Percentiles rank a stretch among this genome's conserved stretches.
phyloP scores from a whole-genome alignment of 1,284 basidiomycete species.

The Quambalaria eucalypti region DNA sequence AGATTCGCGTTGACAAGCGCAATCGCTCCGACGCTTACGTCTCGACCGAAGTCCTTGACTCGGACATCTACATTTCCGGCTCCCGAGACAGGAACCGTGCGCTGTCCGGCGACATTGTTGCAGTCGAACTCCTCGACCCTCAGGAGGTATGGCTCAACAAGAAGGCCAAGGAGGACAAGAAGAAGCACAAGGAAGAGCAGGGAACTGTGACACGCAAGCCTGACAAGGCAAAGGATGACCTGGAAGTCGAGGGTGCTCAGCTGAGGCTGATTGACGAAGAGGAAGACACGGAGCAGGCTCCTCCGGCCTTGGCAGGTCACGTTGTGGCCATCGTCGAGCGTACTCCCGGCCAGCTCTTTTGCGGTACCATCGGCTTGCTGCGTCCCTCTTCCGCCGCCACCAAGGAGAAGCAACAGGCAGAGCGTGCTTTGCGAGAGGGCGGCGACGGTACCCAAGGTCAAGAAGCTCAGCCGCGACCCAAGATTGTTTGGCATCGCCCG shows the following conservation, averaged over 20 bases:
- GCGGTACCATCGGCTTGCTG: constrained; percentile 86
- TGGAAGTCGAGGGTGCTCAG: constrained; percentile 97
- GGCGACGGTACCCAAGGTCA: constrained; percentile 67
- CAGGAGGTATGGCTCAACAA: constrained; percentile 63
- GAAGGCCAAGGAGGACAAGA: constrained; percentile 99
- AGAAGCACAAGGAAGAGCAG: constrained; percentile 79
- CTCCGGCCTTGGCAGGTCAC: constrained; percentile 64
- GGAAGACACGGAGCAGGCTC: constrained; percentile 58
- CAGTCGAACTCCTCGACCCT: constrained; percentile 88
- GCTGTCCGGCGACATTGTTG: constrained; percentile 95
- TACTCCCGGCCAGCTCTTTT: constrained; percentile 97
- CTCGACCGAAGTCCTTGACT: constrained; percentile 94
- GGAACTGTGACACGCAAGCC: constrained; percentile 74
- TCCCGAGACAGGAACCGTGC: constrained; percentile 98
- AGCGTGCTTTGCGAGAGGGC: constrained; percentile 88
- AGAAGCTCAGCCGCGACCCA: constrained; percentile 62
- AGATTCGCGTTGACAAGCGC: constrained; percentile 95
- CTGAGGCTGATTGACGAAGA: constrained; percentile 93
- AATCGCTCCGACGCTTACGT: constrained; percentile 98
- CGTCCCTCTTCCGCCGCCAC: constrained; percentile 95
- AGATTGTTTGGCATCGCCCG: constrained; percentile 99
- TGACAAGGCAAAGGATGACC: constrained; percentile 99
- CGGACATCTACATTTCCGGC: constrained; percentile 82
- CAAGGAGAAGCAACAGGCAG: constrained; percentile 98
- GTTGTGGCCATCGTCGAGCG: constrained; percentile 96